These are phyloP conservation scores for Epichloe gansuensis DNA, from an alignment of 2,329 filamentous ascomycete species.

Conservation along the genomic window DNA sequence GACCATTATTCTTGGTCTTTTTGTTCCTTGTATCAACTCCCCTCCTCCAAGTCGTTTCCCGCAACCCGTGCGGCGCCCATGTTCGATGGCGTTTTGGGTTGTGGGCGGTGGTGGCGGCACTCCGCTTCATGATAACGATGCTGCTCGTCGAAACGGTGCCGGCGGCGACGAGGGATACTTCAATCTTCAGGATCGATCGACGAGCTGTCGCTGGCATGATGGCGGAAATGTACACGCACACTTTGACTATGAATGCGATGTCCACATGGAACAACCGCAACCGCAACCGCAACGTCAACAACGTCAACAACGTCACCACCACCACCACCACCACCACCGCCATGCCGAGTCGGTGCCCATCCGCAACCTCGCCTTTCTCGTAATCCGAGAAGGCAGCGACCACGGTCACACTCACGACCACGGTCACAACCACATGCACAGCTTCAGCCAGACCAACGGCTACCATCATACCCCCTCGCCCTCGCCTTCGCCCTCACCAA, in stretches of 20 bases:
- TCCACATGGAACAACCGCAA: background rate
- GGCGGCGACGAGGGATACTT: background rate
- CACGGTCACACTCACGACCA: slow-evolving; percentile 3
- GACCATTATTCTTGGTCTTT: background rate
- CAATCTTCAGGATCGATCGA: background rate
- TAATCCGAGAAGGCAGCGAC: slow-evolving; percentile 23
- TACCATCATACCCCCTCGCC: slow-evolving; percentile 11
- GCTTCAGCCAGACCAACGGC: background rate
- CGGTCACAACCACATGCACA: slow-evolving; percentile 4
- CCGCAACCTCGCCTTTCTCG: slow-evolving; percentile 23
- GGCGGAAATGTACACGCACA: background rate
- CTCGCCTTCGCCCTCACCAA: slow-evolving; percentile 12
- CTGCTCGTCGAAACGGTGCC: background rate
- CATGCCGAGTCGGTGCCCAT: slow-evolving; percentile 16
- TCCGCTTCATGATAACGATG: slow-evolving; percentile 14
- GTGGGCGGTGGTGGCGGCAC: slow-evolving; percentile 18
- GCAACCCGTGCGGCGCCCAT: slow-evolving; percentile 10
- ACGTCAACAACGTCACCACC: background rate
- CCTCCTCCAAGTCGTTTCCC: background rate
- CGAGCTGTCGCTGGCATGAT: background rate
- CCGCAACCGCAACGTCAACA: background rate
- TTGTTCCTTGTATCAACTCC: background rate
- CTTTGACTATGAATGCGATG: background rate
- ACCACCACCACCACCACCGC: background rate
- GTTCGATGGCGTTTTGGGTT: slow-evolving; percentile 29